Percentiles rank a stretch among this genome's conserved stretches.
Conservation (phyloP, 2,329 filamentous ascomycete species). For the Colletotrichum destructivum region DNA sequence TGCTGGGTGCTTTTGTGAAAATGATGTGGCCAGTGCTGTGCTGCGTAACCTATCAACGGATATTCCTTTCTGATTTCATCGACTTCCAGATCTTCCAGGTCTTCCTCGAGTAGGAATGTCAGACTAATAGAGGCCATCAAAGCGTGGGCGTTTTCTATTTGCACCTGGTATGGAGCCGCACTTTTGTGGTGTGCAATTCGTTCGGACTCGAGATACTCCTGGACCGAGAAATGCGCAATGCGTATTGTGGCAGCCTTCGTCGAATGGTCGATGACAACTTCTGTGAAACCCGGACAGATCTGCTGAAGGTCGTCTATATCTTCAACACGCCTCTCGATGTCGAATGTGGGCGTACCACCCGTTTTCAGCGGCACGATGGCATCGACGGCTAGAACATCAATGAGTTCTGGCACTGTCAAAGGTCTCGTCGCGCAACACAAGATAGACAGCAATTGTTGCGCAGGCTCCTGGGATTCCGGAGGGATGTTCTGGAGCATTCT, state of each 20-base stretch:
- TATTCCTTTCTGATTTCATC: not conserved
- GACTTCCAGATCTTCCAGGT: not conserved
- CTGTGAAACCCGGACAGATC: constrained; percentile 16
- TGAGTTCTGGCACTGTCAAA: constrained; percentile 10
- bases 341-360: not conserved
- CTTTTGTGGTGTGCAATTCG: not conserved
- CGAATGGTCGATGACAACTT: not conserved
- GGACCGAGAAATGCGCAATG: constrained; percentile 22
- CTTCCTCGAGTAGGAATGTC: not conserved
- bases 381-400: constrained; percentile 9
- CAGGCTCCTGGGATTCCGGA: not conserved
- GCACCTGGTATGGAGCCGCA: not conserved
- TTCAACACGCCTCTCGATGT: not conserved
- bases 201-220: constrained; percentile 17
- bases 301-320: not conserved
- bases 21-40: not conserved
- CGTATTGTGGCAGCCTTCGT: not conserved
- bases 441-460: not conserved
- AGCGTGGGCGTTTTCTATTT: not conserved
- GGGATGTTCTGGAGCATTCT: constrained; percentile 24
- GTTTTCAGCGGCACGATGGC: not conserved
- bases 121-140: not conserved
- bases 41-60: not conserved
- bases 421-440: constrained; percentile 14
- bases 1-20: not conserved